Conservation (phyloP, 495 filamentous ascomycete genomes). For the Aspergillus avenaceus region DNA sequence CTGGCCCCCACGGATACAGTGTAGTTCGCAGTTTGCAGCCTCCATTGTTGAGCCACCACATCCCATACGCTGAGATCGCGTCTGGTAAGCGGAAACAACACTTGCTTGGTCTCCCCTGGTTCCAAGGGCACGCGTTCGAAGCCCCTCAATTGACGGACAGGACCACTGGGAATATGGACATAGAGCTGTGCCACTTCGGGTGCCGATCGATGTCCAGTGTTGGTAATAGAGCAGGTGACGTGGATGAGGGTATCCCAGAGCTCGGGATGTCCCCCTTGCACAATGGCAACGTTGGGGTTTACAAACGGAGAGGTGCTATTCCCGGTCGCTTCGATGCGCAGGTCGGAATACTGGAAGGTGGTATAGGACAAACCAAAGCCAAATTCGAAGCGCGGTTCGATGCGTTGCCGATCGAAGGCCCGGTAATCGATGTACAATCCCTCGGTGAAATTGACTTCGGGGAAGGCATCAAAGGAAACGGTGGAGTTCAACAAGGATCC, state of each 20-base stretch:
- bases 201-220: constrained; percentile 47
- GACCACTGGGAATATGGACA: constrained; percentile 37
- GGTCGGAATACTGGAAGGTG: constrained; percentile 61
- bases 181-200: constrained; percentile 58
- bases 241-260: constrained; percentile 55
- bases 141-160: constrained; percentile 59
- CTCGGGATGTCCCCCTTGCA: constrained; percentile 54
- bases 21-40: constrained; percentile 31
- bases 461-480: constrained; percentile 54
- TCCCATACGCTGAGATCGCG: constrained; percentile 69
- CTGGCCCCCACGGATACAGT: constrained; percentile 22
- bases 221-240: constrained; percentile 47
- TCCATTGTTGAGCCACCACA: constrained; percentile 56
- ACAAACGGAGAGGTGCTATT: constrained; percentile 41
- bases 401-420: constrained; percentile 74
- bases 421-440: constrained; percentile 89
- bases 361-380: constrained; percentile 79
- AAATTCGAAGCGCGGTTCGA: constrained; percentile 65
- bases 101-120: constrained; percentile 34
- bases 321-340: constrained; percentile 54
- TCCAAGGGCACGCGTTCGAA: constrained; percentile 55
- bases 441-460: constrained; percentile 79
- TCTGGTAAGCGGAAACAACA: constrained; percentile 55
- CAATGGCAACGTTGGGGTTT: constrained; percentile 31
- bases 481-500: constrained; percentile 55